phyloP scores from a whole-genome alignment of 163 green algal genomes.

The Chlorella variabilis region DNA sequence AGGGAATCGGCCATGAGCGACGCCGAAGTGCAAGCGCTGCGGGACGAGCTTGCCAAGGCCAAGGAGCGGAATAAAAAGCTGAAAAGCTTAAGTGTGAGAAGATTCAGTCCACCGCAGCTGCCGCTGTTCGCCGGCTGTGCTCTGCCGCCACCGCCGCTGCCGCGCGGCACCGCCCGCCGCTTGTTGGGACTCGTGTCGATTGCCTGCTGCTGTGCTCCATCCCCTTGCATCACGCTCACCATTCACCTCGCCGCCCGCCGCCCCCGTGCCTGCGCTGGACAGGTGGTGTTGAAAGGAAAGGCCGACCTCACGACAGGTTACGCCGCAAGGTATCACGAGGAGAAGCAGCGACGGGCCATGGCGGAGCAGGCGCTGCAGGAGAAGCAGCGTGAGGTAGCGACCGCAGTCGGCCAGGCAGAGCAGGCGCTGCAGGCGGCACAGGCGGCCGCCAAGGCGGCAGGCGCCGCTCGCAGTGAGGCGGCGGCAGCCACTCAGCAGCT shows the following conservation, averaged over 20 bases:
- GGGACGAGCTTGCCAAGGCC: conserved; percentile 16
- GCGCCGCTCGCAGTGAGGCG: not conserved
- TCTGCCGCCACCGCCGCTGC: too few species aligned
- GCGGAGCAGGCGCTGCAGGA: not conserved
- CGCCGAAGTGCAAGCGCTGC: not conserved
- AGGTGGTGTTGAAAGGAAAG: conserved; percentile 23
- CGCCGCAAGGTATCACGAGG: too few species aligned
- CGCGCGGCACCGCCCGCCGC: not conserved
- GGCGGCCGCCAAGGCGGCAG: not conserved
- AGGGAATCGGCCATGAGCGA: not conserved
- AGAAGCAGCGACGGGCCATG: not conserved
- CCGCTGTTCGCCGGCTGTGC: too few species aligned
- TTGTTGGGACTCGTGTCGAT: too few species aligned
- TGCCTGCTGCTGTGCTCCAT: too few species aligned
- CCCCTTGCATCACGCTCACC: too few species aligned
- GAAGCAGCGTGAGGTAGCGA: not conserved
- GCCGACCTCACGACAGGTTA: not conserved
- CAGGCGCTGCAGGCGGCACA: not conserved
- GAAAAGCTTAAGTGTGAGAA: conserved; percentile 1
- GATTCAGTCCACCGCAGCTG: not conserved
- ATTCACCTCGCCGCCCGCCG: not conserved
- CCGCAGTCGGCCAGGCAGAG: not conserved
- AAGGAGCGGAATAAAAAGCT: too few species aligned
- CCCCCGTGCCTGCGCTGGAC: too few species aligned
- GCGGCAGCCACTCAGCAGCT: not conserved